Conservation (phyloP, 202 grass and related monocot genomes). For the Cymbopogon flexuosus region DNA sequence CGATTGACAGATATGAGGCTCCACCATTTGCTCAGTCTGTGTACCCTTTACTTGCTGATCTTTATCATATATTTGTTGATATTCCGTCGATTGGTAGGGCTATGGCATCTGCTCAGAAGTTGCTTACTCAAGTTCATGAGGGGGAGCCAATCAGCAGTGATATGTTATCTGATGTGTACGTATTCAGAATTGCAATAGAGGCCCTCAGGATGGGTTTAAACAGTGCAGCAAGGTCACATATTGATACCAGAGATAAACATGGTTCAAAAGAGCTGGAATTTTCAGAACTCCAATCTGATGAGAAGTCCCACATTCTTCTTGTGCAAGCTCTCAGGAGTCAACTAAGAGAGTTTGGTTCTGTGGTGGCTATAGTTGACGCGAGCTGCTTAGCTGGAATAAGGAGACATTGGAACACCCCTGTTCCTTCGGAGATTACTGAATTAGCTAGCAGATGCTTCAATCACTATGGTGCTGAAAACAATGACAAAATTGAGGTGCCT, state of each 20-base stretch:
- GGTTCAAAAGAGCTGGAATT: slow-evolving; percentile 41
- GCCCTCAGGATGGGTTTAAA: slow-evolving; percentile 77
- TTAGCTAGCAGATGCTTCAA: slow-evolving; percentile 48
- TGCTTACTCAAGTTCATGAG: slow-evolving; percentile 70
- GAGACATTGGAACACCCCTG: slow-evolving; percentile 72
- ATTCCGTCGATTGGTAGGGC: slow-evolving; percentile 73
- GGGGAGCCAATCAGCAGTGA: slow-evolving; percentile 62
- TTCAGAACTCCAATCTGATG: slow-evolving; percentile 60
- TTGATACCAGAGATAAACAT: slow-evolving; percentile 38
- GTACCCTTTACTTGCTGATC: slow-evolving; percentile 79
- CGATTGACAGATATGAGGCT: slow-evolving; percentile 37
- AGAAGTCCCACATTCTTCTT: slow-evolving; percentile 82
- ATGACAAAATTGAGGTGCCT: slow-evolving; percentile 30
- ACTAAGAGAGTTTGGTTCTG: slow-evolving; percentile 65
- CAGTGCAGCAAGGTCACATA: slow-evolving; percentile 45
- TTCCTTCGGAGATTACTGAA: slow-evolving; percentile 55
- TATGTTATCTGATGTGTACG: slow-evolving; percentile 63
- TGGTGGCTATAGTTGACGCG: slow-evolving; percentile 83
- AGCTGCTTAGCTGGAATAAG: slow-evolving; percentile 80
- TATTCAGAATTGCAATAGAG: slow-evolving; percentile 87
- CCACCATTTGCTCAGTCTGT: slow-evolving; percentile 72
- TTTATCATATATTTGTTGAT: slow-evolving; percentile 67
- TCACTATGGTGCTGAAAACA: slow-evolving; percentile 35
- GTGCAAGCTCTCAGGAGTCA: slow-evolving; percentile 73
- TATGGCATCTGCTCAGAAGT: slow-evolving; percentile 65